Percentiles rank a stretch among this genome's conserved stretches.
These are phyloP conservation scores for Sphagnum fallax DNA, from an alignment of 228 moss, liverwort and hornwort genomes.

Conservation along the genomic window DNA sequence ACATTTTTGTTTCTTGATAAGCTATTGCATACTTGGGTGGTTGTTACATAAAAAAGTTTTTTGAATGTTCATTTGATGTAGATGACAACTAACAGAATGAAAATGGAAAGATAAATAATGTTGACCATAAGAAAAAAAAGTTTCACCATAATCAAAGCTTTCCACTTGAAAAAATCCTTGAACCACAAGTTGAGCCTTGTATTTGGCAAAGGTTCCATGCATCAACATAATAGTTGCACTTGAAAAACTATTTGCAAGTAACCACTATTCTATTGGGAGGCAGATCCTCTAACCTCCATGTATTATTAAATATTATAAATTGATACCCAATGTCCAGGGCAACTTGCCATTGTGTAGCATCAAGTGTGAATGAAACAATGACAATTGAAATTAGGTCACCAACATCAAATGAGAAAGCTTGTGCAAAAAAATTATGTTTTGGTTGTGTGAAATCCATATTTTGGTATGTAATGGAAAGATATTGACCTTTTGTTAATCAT, in stretches of 20 bases:
- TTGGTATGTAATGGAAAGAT: too few relatives aligned
- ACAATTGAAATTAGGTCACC: not conserved
- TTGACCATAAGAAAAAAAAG: not conserved
- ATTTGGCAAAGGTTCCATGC: not conserved
- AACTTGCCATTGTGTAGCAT: too few relatives aligned
- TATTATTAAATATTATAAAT: not conserved
- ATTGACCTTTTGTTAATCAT: too few relatives aligned
- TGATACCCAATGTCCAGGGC: too few relatives aligned
- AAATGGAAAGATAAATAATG: not conserved
- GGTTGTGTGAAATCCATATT: too few relatives aligned
- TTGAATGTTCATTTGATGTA: not conserved
- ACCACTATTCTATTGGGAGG: not conserved
- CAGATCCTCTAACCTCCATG: not conserved
- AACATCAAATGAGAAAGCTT: not conserved
- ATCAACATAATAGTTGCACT: not conserved
- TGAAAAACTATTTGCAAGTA: not conserved
- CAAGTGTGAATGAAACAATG: too few relatives aligned
- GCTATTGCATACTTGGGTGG: not conserved
- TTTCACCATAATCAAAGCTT: conserved; percentile 2
- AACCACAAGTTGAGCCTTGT: not conserved
- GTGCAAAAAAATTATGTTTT: too few relatives aligned
- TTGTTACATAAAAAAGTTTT: not conserved
- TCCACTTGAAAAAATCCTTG: not conserved
- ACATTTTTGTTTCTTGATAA: not conserved
- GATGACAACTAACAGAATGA: not conserved